Evolutionary conservation across 1,139 yeast genomes (phyloP).

Genomic region (Pichia sp.): DNA sequence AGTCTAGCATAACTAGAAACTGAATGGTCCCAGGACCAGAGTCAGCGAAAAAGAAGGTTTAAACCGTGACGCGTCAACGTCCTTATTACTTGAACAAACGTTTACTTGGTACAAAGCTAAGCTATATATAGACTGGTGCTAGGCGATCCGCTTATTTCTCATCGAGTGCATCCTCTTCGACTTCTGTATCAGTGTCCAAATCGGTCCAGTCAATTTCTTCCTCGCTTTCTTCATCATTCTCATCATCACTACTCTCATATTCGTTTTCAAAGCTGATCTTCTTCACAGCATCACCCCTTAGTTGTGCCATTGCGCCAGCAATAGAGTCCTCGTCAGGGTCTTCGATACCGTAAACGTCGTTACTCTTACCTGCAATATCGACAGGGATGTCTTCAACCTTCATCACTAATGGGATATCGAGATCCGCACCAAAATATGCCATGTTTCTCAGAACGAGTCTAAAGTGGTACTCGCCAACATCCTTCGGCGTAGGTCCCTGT

Average conservation of each 20-base stretch:
- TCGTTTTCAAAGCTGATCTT: slow-evolving; percentile 28
- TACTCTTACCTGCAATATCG: slow-evolving; percentile 32
- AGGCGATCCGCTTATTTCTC: slow-evolving; percentile 1
- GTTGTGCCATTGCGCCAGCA: slow-evolving; percentile 59
- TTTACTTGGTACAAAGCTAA: too few relatives aligned
- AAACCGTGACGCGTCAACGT: too few relatives aligned
- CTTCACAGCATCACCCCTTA: slow-evolving; percentile 48
- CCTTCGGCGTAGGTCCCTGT: slow-evolving; percentile 63
- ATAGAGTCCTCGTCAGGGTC: slow-evolving; percentile 60
- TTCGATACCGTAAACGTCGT: slow-evolving; percentile 45
- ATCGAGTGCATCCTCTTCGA: slow-evolving; percentile 21
- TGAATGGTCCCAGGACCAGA: too few relatives aligned
- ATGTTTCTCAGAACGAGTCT: slow-evolving; percentile 58
- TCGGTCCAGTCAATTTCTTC: slow-evolving; percentile 36
- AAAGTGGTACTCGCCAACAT: slow-evolving; percentile 55
- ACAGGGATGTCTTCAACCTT: slow-evolving; percentile 48
- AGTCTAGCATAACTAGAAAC: too few relatives aligned
- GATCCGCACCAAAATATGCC: slow-evolving; percentile 64
- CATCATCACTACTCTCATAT: slow-evolving; percentile 29
- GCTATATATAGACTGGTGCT: too few relatives aligned
- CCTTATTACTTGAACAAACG: too few relatives aligned
- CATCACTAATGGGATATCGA: slow-evolving; percentile 61
- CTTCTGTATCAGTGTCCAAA: slow-evolving; percentile 30
- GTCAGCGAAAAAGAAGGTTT: too few relatives aligned
- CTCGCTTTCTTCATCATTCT: slow-evolving; percentile 41